A percentile compares a stretch with the other conserved stretches of the same genome.
These are phyloP conservation scores for Cladorrhinum sp. DNA, from an alignment of 2,329 filamentous ascomycete species.

Conservation along the genomic window DNA sequence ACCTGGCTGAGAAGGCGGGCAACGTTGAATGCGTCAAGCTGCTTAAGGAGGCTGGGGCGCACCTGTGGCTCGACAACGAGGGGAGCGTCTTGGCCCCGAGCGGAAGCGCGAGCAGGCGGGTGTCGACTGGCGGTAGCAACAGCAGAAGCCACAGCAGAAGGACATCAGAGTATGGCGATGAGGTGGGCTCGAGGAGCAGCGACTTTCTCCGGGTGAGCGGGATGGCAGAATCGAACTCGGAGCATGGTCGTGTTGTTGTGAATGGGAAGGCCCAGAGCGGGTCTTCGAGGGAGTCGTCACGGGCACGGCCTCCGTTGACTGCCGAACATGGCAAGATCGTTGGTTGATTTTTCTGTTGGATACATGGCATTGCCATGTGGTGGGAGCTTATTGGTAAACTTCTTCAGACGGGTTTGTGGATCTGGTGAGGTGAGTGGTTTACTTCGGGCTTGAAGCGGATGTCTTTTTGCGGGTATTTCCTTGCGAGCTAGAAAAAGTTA, in stretches of 20 bases:
- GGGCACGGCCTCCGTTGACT: background rate
- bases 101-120: slow-evolving; percentile 11
- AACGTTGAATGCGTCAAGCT: slow-evolving; percentile 52
- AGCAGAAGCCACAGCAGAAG: background rate
- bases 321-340: background rate
- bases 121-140: background rate
- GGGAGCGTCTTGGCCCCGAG: slow-evolving; percentile 11
- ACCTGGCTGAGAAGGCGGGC: slow-evolving; percentile 58
- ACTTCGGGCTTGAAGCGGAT: background rate
- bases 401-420: background rate
- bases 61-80: slow-evolving; percentile 54
- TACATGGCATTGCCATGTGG: background rate
- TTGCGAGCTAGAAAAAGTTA: background rate
- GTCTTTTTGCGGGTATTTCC: background rate
- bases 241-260: background rate
- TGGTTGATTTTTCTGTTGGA: background rate
- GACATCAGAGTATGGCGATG: background rate
- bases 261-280: background rate
- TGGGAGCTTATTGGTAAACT: background rate
- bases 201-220: background rate
- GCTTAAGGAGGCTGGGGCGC: slow-evolving; percentile 56
- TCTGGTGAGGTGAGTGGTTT: background rate
- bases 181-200: background rate
- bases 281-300: background rate
- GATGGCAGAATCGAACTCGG: too few species aligned